Conservation (phyloP, 2,329 filamentous ascomycete species). For the Lasiodiplodia hormozganensis region DNA sequence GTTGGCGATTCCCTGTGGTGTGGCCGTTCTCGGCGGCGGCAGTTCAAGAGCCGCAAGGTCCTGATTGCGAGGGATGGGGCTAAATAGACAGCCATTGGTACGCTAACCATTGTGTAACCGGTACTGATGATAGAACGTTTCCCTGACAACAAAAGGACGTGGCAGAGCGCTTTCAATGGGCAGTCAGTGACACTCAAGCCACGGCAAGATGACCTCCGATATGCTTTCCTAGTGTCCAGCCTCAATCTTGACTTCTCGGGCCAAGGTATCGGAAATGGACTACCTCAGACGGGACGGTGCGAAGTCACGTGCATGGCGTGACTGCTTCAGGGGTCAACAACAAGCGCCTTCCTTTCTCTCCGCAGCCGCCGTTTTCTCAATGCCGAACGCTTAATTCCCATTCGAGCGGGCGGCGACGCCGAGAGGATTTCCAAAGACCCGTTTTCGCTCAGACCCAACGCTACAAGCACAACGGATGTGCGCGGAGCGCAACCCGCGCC, state of each 20-base stretch:
- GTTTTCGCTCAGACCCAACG: neutral
- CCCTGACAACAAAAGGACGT: neutral
- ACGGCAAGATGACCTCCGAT: neutral
- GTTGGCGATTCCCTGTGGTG: neutral
- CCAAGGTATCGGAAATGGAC: neutral
- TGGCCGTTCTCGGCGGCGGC: neutral
- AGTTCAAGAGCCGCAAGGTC: neutral
- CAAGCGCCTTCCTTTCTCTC: neutral
- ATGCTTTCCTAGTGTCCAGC: neutral
- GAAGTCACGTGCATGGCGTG: neutral
- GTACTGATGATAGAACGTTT: neutral
- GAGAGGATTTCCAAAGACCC: neutral
- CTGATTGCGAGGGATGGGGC: neutral
- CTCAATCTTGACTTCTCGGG: neutral
- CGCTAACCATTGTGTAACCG: neutral
- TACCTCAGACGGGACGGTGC: neutral
- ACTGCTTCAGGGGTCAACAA: slow-evolving; percentile 1
- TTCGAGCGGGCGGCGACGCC: neutral
- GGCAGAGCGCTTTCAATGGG: neutral
- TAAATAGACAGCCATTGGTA: neutral
- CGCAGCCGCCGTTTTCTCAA: neutral
- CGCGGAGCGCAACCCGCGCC: neutral
- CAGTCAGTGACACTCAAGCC: neutral
- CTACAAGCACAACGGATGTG: neutral
- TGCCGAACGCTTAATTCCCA: neutral